These are phyloP conservation scores for Chaetomiaceae sp. DNA, from an alignment of 2,329 filamentous ascomycete species.

Conservation along the genomic window DNA sequence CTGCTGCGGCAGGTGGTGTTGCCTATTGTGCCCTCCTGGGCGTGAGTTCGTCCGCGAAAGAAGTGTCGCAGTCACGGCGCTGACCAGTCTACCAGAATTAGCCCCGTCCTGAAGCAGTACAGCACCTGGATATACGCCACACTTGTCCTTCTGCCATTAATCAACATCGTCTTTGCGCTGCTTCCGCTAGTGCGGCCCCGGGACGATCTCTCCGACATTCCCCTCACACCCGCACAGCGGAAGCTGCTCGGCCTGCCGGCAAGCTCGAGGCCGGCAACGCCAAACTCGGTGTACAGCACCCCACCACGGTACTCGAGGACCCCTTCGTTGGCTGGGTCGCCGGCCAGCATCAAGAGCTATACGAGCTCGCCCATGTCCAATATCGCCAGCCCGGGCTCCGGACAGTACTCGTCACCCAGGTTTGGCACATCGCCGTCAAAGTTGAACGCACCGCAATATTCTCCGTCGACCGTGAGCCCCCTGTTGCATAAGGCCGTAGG, in stretches of 20 bases:
- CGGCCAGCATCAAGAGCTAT: slow-evolving; percentile 55
- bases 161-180: slow-evolving; percentile 69
- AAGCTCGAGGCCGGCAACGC: slow-evolving; percentile 57
- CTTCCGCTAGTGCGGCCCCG: slow-evolving; percentile 66
- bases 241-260: slow-evolving; percentile 76
- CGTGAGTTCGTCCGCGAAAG: slow-evolving; percentile 33
- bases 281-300: slow-evolving; percentile 71
- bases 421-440: slow-evolving; percentile 28
- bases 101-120: slow-evolving; percentile 34
- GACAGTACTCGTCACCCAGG: slow-evolving; percentile 9
- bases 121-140: slow-evolving; percentile 43
- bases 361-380: slow-evolving; percentile 56
- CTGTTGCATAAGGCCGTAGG: slow-evolving; percentile 64
- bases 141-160: slow-evolving; percentile 54
- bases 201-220: slow-evolving; percentile 83
- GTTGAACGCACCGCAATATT: slow-evolving; percentile 35
- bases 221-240: slow-evolving; percentile 84
- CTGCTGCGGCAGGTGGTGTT: slow-evolving; percentile 37
- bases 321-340: slow-evolving; percentile 59
- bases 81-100: slow-evolving; percentile 31
- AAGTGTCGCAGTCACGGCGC: not conserved
- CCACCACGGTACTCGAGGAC: slow-evolving; percentile 83
- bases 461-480: slow-evolving; percentile 42
- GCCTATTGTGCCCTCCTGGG: slow-evolving; percentile 33
- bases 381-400: slow-evolving; percentile 43